Percentiles rank a stretch among this genome's conserved stretches.
Conservation (phyloP, 345 rosid species). For the Hibiscus mutabilis region DNA sequence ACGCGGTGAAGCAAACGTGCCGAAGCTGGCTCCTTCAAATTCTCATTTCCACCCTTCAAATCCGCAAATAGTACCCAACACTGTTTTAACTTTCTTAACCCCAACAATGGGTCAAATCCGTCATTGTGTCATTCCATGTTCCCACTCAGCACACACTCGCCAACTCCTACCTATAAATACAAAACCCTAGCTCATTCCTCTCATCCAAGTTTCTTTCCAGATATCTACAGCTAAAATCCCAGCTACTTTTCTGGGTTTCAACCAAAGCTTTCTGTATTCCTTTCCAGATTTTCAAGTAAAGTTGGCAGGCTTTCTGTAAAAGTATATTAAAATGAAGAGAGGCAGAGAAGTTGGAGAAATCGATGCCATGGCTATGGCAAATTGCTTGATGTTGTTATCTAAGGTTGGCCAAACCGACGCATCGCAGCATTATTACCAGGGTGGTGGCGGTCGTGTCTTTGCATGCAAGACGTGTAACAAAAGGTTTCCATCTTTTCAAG, state of each 20-base stretch:
- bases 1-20: conserved; percentile 31
- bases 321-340: conserved; percentile 36
- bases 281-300: not conserved
- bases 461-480: conserved; percentile 79
- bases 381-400: conserved; percentile 61
- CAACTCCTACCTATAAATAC: conserved; percentile 6
- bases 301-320: not conserved
- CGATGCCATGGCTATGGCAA: conserved; percentile 37
- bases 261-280: not conserved
- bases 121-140: too few species aligned
- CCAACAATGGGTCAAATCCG: not conserved
- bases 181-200: not conserved
- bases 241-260: not conserved
- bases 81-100: not conserved
- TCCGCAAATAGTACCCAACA: not conserved
- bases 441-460: conserved; percentile 42
- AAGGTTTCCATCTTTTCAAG: conserved; percentile 73
- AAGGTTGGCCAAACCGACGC: conserved; percentile 38
- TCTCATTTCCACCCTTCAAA: not conserved
- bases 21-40: not conserved
- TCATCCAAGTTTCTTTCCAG: not conserved
- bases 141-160: not conserved
- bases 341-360: conserved; percentile 21
- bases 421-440: not conserved
- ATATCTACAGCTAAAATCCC: not conserved